Conservation (phyloP, 331 rosid species). For the Pyracantha coccinea region DNA sequence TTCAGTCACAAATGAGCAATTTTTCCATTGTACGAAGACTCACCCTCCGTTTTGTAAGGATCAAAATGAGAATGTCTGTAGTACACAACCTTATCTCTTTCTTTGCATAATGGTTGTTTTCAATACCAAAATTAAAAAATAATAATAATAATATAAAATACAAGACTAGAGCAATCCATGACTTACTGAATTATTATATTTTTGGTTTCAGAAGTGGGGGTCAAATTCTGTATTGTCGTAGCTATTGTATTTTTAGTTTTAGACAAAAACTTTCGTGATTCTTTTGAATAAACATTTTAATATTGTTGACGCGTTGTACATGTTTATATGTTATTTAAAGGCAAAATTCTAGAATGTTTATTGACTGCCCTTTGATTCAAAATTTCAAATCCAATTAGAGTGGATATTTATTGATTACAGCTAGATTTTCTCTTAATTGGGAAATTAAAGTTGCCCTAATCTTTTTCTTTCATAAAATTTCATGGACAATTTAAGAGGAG, state of each 20-base stretch:
- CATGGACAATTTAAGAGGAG: neutral
- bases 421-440: neutral
- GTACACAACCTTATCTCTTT: too few relatives aligned
- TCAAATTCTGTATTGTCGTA: neutral
- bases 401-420: constrained; percentile 14
- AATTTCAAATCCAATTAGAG: neutral
- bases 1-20: too few relatives aligned
- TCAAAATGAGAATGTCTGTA: too few relatives aligned
- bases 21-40: too few relatives aligned
- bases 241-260: constrained; percentile 18
- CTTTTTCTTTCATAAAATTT: neutral
- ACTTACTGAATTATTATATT: neutral
- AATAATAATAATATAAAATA: too few relatives aligned
- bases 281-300: neutral
- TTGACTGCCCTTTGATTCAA: neutral
- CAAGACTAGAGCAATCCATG: too few relatives aligned
- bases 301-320: neutral
- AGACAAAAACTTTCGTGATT: constrained; percentile 1
- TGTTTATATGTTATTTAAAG: neutral
- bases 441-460: neutral
- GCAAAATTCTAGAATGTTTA: constrained; percentile 19
- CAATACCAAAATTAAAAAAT: too few relatives aligned
- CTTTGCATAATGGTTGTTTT: neutral
- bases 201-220: neutral
- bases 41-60: too few relatives aligned